Conservation (phyloP, 2,329 filamentous ascomycete genomes). For the Epichloe glyceriae region DNA sequence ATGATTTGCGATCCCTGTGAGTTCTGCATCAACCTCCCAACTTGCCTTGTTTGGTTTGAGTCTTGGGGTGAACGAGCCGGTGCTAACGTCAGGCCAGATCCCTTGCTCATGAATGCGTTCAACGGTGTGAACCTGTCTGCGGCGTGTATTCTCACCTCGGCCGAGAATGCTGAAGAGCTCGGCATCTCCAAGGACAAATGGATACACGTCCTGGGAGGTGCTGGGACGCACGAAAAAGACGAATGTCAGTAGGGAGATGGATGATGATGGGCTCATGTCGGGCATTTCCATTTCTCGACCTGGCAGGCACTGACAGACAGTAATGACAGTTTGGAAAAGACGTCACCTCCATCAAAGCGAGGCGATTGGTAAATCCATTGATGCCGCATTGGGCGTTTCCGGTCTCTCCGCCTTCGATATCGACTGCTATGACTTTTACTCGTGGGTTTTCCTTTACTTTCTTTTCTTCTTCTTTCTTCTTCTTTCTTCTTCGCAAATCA, state of each 20-base stretch:
- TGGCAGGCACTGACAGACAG: neutral
- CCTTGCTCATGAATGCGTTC: conserved; percentile 58
- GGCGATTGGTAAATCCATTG: conserved; percentile 43
- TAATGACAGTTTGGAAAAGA: conserved; percentile 43
- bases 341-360: conserved; percentile 45
- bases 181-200: conserved; percentile 42
- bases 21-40: conserved; percentile 9
- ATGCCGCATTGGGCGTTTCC: conserved; percentile 36
- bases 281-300: too few species aligned
- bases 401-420: conserved; percentile 36
- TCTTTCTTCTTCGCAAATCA: neutral
- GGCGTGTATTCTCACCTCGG: conserved; percentile 47
- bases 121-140: conserved; percentile 54
- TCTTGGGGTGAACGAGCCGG: neutral
- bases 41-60: neutral
- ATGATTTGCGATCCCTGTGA: conserved; percentile 58
- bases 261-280: too few species aligned
- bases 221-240: conserved; percentile 43
- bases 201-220: conserved; percentile 52
- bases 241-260: conserved; percentile 28
- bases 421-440: conserved; percentile 52
- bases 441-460: conserved; percentile 22
- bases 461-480: too few species aligned
- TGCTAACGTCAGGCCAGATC: conserved; percentile 31
- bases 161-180: conserved; percentile 37